Evolutionary conservation across 805 yeast genomes (phyloP), one percentile per base, ranked within the genome.

Genomic region (Candida yuanshanica): DNA sequence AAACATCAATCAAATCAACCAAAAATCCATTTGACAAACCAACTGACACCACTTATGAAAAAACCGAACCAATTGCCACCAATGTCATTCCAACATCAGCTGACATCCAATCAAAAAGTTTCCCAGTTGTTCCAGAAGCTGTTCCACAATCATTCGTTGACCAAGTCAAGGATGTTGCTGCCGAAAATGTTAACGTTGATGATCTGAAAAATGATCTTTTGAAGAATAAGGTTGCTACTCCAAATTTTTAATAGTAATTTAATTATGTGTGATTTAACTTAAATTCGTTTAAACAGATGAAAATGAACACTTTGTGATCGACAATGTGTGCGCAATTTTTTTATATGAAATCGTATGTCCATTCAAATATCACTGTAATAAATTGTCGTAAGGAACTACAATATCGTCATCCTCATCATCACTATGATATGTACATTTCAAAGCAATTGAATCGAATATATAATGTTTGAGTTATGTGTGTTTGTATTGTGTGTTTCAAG

Each of bases 71-170:
- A 51, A 49, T 37, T 16, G 32, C 38, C 11, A 23, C 48, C 25
- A 37, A 45, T 26, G 22, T 35, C 13, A 6, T 36, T 14, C 11
- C 36, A 13, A 25, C 26, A 5, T 9, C 26, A 24, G 26, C 26
- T 9, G 26, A 24, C 10, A 9, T 12, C 18, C n/a, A 23, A 36
- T 29, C 33, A 8, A 29, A 36, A 25, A 43, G 44, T 18, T 64
- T 60, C 58, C 68, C 69, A 45, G 52, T 55, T 26, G 69, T 60
- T 22, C 68, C 69, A 46, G 44, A 46, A 37, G 46, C 58, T 24
- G 39, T 41, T 35, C 58, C 57, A 40, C 22, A 22, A 22, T 31
- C 43, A 32, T 49, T 52, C 37, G 44, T 36, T 35, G 53, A 48
- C 13, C 47, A 48, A 39, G 36, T 48, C 16, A 52, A 49, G 38